These are phyloP conservation scores for Centrapalus pauciflorus DNA, from an alignment of 129 eudicot species.

Conservation along the genomic window DNA sequence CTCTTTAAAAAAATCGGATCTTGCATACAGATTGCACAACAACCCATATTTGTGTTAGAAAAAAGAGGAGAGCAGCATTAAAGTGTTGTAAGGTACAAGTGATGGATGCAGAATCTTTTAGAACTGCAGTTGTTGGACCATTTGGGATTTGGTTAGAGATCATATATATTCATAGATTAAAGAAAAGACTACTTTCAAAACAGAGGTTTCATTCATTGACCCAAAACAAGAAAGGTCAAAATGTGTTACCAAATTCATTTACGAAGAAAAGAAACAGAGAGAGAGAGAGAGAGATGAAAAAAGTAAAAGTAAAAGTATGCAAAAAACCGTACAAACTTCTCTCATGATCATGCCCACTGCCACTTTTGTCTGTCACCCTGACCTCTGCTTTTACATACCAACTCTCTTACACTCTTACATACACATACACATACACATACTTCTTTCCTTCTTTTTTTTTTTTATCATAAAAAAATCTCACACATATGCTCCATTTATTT, in stretches of 20 bases:
- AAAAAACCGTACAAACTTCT: conserved; percentile 35
- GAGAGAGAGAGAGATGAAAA: conserved; percentile 7
- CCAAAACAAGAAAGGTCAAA: conserved; percentile 31
- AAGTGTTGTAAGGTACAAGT: not conserved
- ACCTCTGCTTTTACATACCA: conserved; percentile 37
- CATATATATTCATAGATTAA: too few species aligned
- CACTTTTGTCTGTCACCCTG: conserved; percentile 28
- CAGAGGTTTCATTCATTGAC: not conserved
- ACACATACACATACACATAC: not conserved
- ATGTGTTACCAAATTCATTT: not conserved
- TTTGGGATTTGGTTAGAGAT: conserved; percentile 23
- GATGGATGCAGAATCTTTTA: not conserved
- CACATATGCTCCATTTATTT: too few species aligned
- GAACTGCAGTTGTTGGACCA: conserved; percentile 13
- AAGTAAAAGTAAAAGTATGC: conserved; percentile 27
- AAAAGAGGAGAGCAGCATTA: not conserved
- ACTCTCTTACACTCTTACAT: conserved; percentile 30
- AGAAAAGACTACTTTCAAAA: conserved; percentile 11
- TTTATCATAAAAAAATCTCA: not conserved
- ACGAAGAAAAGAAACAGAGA: not conserved
- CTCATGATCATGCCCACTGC: conserved; percentile 32
- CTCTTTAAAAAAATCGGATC: too few species aligned
- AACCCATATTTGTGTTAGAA: not conserved
- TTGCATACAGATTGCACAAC: not conserved
- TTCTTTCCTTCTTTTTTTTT: not conserved